A percentile compares a stretch with the other conserved stretches of the same genome.
phyloP scores from a whole-genome alignment of 108 stramenopile species.

The Cyclotella cryptica region DNA sequence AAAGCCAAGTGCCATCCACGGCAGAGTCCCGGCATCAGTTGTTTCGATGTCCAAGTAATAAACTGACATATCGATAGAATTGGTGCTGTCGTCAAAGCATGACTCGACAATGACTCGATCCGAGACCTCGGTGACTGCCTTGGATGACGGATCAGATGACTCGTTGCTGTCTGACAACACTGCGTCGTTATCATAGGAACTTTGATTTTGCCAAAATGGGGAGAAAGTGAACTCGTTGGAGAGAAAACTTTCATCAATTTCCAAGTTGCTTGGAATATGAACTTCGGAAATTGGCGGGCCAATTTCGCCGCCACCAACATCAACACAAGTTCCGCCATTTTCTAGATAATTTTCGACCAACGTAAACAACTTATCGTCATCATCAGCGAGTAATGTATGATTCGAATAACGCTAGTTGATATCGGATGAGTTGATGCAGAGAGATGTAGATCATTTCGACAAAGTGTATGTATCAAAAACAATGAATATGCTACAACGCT shows the following conservation, averaged over 20 bases:
- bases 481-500: background rate
- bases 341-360: slow-evolving; percentile 44
- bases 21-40: slow-evolving; percentile 31
- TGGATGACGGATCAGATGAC: slow-evolving; percentile 1
- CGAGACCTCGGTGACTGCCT: slow-evolving; percentile 34
- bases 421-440: background rate
- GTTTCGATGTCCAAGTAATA: slow-evolving; percentile 35
- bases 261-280: slow-evolving; percentile 57
- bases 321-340: slow-evolving; percentile 32
- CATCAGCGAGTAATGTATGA: slow-evolving; percentile 44
- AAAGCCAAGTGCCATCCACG: slow-evolving; percentile 54
- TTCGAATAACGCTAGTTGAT: slow-evolving; percentile 27
- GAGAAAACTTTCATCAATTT: slow-evolving; percentile 55
- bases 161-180: background rate
- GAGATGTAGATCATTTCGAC: background rate
- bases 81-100: slow-evolving; percentile 46
- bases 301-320: slow-evolving; percentile 26
- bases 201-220: slow-evolving; percentile 38
- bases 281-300: slow-evolving; percentile 42
- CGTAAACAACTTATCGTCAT: slow-evolving; percentile 37
- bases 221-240: slow-evolving; percentile 56
- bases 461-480: background rate
- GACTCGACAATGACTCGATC: slow-evolving; percentile 54
- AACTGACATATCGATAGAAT: slow-evolving; percentile 41
- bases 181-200: background rate